A percentile compares a stretch with the other conserved stretches of the same genome.
Evolutionary conservation across 345 rosid species (phyloP).

Genomic region (Eucalyptus lansdowneana): DNA sequence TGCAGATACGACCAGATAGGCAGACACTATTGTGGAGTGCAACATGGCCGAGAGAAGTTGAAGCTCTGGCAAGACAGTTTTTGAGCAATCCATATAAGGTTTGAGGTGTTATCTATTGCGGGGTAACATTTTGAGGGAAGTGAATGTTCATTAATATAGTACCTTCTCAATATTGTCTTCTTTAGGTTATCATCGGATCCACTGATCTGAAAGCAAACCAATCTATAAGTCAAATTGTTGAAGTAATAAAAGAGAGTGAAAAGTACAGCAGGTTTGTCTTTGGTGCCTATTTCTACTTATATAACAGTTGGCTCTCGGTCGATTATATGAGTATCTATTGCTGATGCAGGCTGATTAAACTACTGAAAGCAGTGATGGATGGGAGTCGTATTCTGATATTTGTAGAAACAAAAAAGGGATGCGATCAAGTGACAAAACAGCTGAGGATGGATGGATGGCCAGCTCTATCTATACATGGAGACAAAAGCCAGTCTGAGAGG

Average conservation of each 20-base stretch:
- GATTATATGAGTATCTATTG: background rate
- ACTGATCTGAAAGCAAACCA: conserved; percentile 82
- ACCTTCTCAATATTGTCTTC: background rate
- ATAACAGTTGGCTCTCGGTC: background rate
- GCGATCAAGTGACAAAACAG: conserved; percentile 93
- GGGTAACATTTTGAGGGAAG: background rate
- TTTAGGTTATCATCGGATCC: conserved; percentile 82
- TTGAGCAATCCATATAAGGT: conserved; percentile 87
- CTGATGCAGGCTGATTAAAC: conserved; percentile 49
- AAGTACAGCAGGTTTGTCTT: conserved; percentile 77
- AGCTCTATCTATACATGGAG: conserved; percentile 95
- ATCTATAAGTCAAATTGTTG: conserved; percentile 80
- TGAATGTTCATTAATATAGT: background rate
- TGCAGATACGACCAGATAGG: conserved; percentile 93
- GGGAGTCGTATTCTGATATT: conserved; percentile 82
- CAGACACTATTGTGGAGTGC: conserved; percentile 98
- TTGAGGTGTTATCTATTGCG: background rate
- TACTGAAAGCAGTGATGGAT: conserved; percentile 75
- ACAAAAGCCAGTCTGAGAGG: conserved; percentile 89
- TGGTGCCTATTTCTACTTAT: background rate
- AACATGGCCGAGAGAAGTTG: conserved; percentile 98
- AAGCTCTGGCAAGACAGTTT: conserved; percentile 80
- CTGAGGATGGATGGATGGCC: conserved; percentile 99
- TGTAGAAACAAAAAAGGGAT: conserved; percentile 88
- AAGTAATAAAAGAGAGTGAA: conserved; percentile 68